Conservation (phyloP, 2,329 filamentous ascomycete genomes). For the Neonectria hederae region DNA sequence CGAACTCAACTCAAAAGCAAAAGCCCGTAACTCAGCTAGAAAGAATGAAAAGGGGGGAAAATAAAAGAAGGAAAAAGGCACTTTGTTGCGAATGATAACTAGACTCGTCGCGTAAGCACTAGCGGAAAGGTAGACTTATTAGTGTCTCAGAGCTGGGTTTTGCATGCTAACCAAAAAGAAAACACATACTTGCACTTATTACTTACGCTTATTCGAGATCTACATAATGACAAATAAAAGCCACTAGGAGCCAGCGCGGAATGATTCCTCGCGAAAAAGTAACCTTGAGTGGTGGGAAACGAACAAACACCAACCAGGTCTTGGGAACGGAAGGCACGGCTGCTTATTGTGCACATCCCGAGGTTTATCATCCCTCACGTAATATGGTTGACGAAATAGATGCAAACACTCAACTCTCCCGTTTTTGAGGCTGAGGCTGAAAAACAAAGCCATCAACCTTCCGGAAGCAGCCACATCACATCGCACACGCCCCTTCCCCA, state of each 20-base stretch:
- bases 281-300: not conserved
- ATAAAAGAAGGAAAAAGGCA: not conserved
- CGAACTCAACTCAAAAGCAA: not conserved
- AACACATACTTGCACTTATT: not conserved
- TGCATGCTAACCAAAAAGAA: not conserved
- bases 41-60: not conserved
- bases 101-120: not conserved
- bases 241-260: not conserved
- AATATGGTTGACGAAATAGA: not conserved
- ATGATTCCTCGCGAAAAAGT: not conserved
- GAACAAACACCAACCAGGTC: not conserved
- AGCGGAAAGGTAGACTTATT: not conserved
- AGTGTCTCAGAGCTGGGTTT: not conserved
- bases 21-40: not conserved
- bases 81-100: not conserved
- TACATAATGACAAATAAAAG: not conserved
- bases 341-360: not conserved
- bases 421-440: not conserved
- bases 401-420: not conserved
- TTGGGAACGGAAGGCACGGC: not conserved
- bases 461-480: not conserved
- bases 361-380: not conserved
- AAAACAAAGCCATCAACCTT: not conserved
- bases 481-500: not conserved
- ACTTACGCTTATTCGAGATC: not conserved